Evolutionary conservation across 2,329 filamentous ascomycete species (phyloP).

Genomic region (Botrytis fabae): DNA sequence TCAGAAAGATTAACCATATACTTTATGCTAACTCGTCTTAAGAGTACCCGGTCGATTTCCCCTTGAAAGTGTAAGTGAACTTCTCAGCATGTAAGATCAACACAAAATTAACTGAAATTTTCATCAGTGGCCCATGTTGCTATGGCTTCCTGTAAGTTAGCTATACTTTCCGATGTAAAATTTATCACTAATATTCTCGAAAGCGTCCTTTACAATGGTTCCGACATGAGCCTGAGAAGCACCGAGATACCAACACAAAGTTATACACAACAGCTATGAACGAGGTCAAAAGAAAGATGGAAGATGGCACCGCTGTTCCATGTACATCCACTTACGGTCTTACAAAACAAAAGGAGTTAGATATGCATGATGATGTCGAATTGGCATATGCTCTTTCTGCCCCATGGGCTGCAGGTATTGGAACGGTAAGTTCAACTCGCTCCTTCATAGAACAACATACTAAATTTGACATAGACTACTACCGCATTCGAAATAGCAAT

Average conservation of each 20-base stretch:
- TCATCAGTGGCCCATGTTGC: neutral
- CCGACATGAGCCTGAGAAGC: slow-evolving; percentile 4
- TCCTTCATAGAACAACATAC: neutral
- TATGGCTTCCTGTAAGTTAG: slow-evolving; percentile 5
- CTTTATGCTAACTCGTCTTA: neutral
- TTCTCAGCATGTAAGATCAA: neutral
- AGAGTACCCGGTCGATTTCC: slow-evolving; percentile 1
- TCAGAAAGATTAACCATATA: neutral
- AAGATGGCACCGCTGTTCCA: slow-evolving; percentile 2
- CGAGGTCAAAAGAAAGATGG: neutral
- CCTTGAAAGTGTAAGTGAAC: neutral
- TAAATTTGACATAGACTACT: neutral
- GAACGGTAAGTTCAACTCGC: neutral
- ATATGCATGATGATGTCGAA: neutral
- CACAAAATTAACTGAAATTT: neutral
- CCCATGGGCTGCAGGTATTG: neutral
- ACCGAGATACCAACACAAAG: neutral
- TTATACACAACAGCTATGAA: neutral
- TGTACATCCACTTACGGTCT: slow-evolving; percentile 8
- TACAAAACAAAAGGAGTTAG: slow-evolving; percentile 5
- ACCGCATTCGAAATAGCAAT: slow-evolving; percentile 5
- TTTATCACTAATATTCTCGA: neutral
- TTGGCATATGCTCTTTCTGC: slow-evolving; percentile 6
- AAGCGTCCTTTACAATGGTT: slow-evolving; percentile 3
- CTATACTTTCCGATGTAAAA: neutral